Conservation (phyloP, 1,139 yeast species). For the Debaryomyces sp. region DNA sequence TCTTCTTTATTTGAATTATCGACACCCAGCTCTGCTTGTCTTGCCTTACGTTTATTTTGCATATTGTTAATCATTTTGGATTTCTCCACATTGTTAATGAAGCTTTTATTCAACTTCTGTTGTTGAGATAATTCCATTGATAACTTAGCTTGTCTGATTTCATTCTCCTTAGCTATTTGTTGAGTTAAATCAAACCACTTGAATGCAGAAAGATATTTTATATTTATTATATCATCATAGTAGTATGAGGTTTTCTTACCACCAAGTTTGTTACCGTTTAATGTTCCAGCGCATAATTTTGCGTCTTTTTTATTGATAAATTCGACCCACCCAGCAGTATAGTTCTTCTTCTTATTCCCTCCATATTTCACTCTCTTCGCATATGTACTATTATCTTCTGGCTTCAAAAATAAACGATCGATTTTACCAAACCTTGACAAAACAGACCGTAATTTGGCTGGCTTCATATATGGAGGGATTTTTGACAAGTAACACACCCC, state of each 20-base stretch:
- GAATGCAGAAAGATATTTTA: slow-evolving; percentile 86
- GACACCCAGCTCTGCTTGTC: slow-evolving; percentile 18
- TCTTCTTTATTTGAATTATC: slow-evolving; percentile 21
- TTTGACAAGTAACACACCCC: slow-evolving; percentile 91
- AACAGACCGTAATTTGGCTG: slow-evolving; percentile 82
- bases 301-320: slow-evolving; percentile 83
- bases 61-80: slow-evolving; percentile 80
- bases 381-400: slow-evolving; percentile 72
- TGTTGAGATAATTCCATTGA: slow-evolving; percentile 90
- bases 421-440: slow-evolving; percentile 81
- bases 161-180: slow-evolving; percentile 90
- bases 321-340: slow-evolving; percentile 98
- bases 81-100: slow-evolving; percentile 80
- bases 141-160: slow-evolving; percentile 82
- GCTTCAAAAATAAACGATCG: slow-evolving; percentile 83
- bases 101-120: slow-evolving; percentile 80
- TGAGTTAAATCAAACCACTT: slow-evolving; percentile 96
- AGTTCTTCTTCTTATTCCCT: slow-evolving; percentile 90
- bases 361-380: slow-evolving; percentile 78
- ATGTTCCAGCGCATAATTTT: slow-evolving; percentile 79
- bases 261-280: slow-evolving; percentile 88
- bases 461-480: slow-evolving; percentile 97
- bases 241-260: slow-evolving; percentile 93
- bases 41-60: slow-evolving; percentile 50
- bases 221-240: slow-evolving; percentile 90